phyloP scores from a whole-genome alignment of 345 rosid genomes.

The Citrus sp. region DNA sequence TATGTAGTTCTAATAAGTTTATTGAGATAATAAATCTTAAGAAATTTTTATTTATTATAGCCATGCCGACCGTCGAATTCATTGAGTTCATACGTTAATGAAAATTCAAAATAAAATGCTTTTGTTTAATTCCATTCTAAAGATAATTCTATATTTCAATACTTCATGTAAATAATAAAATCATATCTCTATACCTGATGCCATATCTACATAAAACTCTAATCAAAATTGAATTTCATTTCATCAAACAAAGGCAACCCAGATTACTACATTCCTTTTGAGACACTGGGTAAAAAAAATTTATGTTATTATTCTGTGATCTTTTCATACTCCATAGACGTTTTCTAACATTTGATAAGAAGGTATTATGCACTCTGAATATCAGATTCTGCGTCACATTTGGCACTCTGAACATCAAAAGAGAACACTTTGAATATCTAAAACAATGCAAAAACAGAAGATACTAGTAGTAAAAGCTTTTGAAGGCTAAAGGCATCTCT shows the following conservation, averaged over 20 bases:
- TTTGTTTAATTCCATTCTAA: neutral
- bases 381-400: neutral
- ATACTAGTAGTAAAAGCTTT: neutral
- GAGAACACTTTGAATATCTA: too few relatives aligned
- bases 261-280: neutral
- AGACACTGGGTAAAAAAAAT: neutral
- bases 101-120: too few relatives aligned
- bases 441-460: neutral
- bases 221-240: neutral
- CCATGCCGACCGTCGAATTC: too few relatives aligned
- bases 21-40: too few relatives aligned
- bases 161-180: neutral
- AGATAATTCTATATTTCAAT: neutral
- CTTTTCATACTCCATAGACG: neutral
- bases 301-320: neutral
- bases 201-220: neutral
- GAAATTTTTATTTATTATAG: too few relatives aligned
- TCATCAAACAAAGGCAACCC: neutral
- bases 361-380: slow-evolving; percentile 5
- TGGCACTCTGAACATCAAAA: neutral
- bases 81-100: too few relatives aligned
- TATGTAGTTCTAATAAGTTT: too few relatives aligned
- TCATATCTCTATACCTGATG: neutral
- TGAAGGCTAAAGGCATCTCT: neutral
- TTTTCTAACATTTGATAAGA: neutral